These are phyloP conservation scores for Logfia minima DNA, from an alignment of 129 eudicot species.

Conservation along the genomic window DNA sequence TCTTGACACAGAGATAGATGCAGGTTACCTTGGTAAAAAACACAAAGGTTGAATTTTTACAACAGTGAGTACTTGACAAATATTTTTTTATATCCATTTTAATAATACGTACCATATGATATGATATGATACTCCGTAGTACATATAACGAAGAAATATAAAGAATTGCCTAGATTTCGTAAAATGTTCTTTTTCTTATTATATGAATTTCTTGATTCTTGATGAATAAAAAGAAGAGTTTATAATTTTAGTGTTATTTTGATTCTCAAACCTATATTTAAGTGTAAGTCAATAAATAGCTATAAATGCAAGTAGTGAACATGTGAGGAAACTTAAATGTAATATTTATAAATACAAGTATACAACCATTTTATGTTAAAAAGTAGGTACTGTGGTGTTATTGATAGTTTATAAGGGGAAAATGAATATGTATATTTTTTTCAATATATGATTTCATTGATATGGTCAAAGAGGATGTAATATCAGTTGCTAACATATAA, in stretches of 20 bases:
- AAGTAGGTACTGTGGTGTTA: not conserved
- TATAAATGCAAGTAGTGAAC: not conserved
- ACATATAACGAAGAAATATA: too few species aligned
- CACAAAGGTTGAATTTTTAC: constrained; percentile 3
- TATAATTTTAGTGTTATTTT: not conserved
- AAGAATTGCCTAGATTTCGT: not conserved
- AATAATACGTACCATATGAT: too few species aligned
- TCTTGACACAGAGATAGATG: constrained; percentile 40
- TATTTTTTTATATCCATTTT: too few species aligned
- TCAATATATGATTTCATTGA: too few species aligned
- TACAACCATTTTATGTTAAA: not conserved
- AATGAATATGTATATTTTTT: not conserved
- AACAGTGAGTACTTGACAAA: not conserved
- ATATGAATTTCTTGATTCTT: not conserved
- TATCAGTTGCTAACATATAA: too few species aligned
- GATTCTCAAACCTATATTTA: not conserved
- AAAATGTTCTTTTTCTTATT: too few species aligned
- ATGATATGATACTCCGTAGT: too few species aligned
- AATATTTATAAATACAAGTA: not conserved
- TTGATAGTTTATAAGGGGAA: not conserved
- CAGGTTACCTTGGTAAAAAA: constrained; percentile 31
- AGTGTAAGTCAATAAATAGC: not conserved
- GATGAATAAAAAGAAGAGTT: not conserved
- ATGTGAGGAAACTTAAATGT: not conserved
- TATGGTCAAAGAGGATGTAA: too few species aligned